A percentile compares a stretch with the other conserved stretches of the same genome.
phyloP scores from a whole-genome alignment of 305 asterid genomes.

The Fraxinus nigra region DNA sequence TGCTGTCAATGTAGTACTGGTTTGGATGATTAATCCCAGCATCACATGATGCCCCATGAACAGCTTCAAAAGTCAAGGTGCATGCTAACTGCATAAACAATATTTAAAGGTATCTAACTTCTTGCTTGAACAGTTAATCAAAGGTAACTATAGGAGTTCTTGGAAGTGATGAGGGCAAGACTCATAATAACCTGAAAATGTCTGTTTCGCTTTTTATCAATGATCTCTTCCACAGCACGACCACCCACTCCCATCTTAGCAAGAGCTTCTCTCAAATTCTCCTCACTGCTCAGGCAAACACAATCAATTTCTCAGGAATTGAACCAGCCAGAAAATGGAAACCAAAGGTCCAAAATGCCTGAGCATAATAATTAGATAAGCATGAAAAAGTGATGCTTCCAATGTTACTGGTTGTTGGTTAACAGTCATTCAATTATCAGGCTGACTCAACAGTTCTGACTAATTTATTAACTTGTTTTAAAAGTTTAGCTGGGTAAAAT shows the following conservation, averaged over 20 bases:
- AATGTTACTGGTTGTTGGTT: background rate
- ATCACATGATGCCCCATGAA: slow-evolving; percentile 77
- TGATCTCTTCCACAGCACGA: slow-evolving; percentile 68
- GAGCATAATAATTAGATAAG: slow-evolving; percentile 11
- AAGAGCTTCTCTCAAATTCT: slow-evolving; percentile 85
- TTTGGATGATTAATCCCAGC: slow-evolving; percentile 94
- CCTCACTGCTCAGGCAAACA: slow-evolving; percentile 64
- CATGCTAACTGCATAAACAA: slow-evolving; percentile 76
- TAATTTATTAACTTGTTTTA: background rate
- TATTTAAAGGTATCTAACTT: slow-evolving; percentile 10
- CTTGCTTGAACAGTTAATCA: slow-evolving; percentile 8
- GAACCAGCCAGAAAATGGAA: slow-evolving; percentile 10
- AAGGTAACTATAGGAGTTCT: slow-evolving; percentile 1
- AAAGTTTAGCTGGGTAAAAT: background rate
- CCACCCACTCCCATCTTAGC: slow-evolving; percentile 73
- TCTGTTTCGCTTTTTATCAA: slow-evolving; percentile 73
- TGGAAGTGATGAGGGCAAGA: slow-evolving; percentile 14
- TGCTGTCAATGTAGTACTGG: slow-evolving; percentile 83
- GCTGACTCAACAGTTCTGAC: background rate
- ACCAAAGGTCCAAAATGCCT: slow-evolving; percentile 3
- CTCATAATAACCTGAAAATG: slow-evolving; percentile 70
- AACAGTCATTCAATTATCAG: slow-evolving; percentile 15
- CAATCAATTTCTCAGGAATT: slow-evolving; percentile 10
- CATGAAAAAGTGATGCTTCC: background rate
- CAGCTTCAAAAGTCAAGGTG: slow-evolving; percentile 92